phyloP scores from a whole-genome alignment of 768 basidiomycete genomes.

The Hygrophorus pudorinus region DNA sequence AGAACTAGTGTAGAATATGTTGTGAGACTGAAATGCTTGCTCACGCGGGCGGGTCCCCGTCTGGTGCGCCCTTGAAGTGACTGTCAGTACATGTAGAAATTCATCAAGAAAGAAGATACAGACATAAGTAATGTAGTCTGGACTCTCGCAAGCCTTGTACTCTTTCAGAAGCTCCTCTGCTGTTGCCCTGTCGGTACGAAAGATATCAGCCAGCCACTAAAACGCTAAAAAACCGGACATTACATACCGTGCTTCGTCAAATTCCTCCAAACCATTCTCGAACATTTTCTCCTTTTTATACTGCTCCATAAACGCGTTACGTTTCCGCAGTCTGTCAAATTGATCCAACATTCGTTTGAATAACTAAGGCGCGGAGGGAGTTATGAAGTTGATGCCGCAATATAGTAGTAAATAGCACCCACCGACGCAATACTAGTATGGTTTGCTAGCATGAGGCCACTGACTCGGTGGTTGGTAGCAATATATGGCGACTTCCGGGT shows the following conservation, averaged over 20 bases:
- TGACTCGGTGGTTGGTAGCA: constrained; percentile 84
- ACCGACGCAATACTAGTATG: constrained; percentile 98
- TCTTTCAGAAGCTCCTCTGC: constrained; percentile 86
- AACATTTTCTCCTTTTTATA: constrained; percentile 98
- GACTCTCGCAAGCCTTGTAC: constrained; percentile 92
- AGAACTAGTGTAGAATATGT: background rate
- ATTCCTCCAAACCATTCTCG: constrained; percentile 86
- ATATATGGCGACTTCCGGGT: constrained; percentile 88
- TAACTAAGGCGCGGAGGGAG: constrained; percentile 36
- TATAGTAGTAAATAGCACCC: constrained; percentile 18
- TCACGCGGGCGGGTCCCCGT: constrained; percentile 14
- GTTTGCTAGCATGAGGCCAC: constrained; percentile 97
- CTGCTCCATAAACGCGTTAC: constrained; percentile 93
- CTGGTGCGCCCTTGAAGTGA: constrained; percentile 18
- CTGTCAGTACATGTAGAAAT: background rate
- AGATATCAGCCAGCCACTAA: constrained; percentile 1
- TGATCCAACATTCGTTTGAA: constrained; percentile 96
- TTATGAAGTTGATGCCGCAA: background rate
- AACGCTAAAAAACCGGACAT: background rate
- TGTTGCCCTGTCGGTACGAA: constrained; percentile 45
- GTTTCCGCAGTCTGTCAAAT: constrained; percentile 76
- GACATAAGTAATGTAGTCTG: constrained; percentile 88
- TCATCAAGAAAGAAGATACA: constrained; percentile 17
- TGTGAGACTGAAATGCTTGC: background rate
- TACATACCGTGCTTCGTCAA: constrained; percentile 88